Base-by-base conservation (phyloP, 1,139 yeast species). In the Hemisphaericaspora xylanilytica region DNA sequence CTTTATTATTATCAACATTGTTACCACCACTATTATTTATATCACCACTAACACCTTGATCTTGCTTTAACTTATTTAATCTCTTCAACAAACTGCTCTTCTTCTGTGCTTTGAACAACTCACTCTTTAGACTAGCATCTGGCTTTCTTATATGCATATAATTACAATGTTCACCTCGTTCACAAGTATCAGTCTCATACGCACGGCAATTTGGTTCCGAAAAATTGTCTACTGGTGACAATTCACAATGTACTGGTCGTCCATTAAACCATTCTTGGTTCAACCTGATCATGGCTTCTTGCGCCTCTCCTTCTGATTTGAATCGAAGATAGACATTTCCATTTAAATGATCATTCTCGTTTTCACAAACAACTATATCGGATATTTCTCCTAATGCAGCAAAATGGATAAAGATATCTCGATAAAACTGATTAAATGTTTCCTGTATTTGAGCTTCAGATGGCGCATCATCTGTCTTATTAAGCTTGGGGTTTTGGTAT, bases 281-380 rank as follows among this genome's bases (percentile, higher is more conserved):
- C 52, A 89, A 74, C 36, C 64, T 67, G 33, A 74, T 73, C 33
- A 76, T 71, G 0, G 90, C 92, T 36, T 59, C 61, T 33, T 67
- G 67, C 0, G 97, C 96, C 33, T 74, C 78, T 9, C 70, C 73
- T 28, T 72, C 73, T 28, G 68, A 61, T 32, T 63, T 58, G 57
- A 79, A 89, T 42, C 76, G 71, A 13, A 85, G 79, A 56, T 87
- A 87, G 0, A 88, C 95, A 55, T 88, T 88, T 1, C 97, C 97
- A 48, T 80, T 81, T 45, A 90, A 63, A 46, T 71, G 96, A 50
- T 81, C 82, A 52, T 86, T 87, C 40, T 77, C 81, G 57, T 90
- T 90, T 51, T 85, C 96, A 56, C 95, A 85, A 3, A 90, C 86
- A 1, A 81, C 79, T 51, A 90, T 54, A 29, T 79, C 78, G 31